These are phyloP conservation scores for Claviceps africana DNA, from an alignment of 2,329 filamentous ascomycete species.

Conservation along the genomic window DNA sequence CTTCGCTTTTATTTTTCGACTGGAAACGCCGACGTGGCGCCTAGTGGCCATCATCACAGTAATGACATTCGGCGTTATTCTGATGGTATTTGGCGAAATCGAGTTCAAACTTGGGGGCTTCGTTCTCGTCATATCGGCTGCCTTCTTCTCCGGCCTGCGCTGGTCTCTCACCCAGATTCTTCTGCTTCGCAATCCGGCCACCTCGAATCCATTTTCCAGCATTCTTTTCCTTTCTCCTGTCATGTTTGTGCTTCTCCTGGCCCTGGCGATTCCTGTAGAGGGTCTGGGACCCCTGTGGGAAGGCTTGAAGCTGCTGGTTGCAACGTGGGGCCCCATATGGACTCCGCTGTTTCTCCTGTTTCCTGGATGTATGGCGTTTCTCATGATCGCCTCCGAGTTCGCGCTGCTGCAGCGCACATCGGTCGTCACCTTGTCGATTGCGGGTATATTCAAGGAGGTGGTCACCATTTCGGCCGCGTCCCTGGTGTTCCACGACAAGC, in stretches of 20 bases:
- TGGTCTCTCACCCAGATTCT: conserved; percentile 99
- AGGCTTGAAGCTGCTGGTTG: conserved; percentile 49
- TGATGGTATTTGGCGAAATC: conserved; percentile 96
- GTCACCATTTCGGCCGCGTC: conserved; percentile 86
- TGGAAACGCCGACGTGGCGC: conserved; percentile 76
- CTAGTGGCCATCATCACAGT: conserved; percentile 75
- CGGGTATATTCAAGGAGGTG: conserved; percentile 97
- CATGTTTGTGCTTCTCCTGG: conserved; percentile 76
- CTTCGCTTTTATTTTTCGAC: conserved; percentile 86
- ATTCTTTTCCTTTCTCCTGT: conserved; percentile 96
- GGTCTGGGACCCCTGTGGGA: conserved; percentile 54
- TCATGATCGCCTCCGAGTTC: conserved; percentile 95
- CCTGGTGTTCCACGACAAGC: conserved; percentile 72
- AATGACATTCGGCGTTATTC: conserved; percentile 87
- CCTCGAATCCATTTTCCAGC: conserved; percentile 88
- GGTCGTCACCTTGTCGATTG: conserved; percentile 90
- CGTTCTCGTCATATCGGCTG: conserved; percentile 78
- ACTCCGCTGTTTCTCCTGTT: conserved; percentile 69
- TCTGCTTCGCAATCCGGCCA: conserved; percentile 83
- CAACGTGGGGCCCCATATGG: conserved; percentile 51
- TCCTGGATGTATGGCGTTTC: conserved; percentile 79
- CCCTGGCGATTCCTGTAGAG: conserved; percentile 76
- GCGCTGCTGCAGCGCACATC: conserved; percentile 87
- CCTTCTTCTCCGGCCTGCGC: conserved; percentile 90
- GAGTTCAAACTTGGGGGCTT: conserved; percentile 81